Conservation (phyloP, 148 eudicot genomes). For the Dianthus caryophyllus region DNA sequence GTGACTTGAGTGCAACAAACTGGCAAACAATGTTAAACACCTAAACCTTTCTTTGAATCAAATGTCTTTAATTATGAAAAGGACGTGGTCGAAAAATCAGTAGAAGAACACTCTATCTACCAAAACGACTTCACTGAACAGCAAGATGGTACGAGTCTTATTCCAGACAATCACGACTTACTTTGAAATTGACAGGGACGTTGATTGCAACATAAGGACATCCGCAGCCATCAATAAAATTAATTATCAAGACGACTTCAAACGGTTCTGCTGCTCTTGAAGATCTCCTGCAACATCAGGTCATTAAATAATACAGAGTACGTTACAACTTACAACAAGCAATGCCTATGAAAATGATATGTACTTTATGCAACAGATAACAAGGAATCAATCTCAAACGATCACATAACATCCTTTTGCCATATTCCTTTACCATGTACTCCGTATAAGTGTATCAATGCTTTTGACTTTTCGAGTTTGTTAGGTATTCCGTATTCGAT, state of each 20-base stretch:
- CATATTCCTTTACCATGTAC: background rate
- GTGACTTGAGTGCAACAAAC: background rate
- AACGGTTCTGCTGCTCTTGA: conserved; percentile 48
- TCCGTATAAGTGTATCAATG: background rate
- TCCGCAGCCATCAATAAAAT: conserved; percentile 77
- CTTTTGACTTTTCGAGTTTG: background rate
- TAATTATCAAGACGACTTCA: conserved; percentile 59
- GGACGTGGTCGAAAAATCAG: background rate
- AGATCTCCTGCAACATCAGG: conserved; percentile 52
- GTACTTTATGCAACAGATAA: background rate
- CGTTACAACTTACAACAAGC: background rate
- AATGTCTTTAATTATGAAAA: background rate
- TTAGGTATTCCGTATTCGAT: background rate
- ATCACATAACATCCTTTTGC: background rate
- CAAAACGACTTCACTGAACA: background rate
- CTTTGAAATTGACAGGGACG: conserved; percentile 74
- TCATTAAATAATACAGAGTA: background rate
- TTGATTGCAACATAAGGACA: conserved; percentile 46
- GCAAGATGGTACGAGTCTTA: background rate
- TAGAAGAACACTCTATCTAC: background rate
- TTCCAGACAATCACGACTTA: conserved; percentile 24
- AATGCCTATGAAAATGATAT: background rate
- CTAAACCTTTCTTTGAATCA: background rate
- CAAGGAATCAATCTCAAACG: background rate
- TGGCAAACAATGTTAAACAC: background rate